Evolutionary conservation across 106 monocot species (phyloP).

Genomic region (Dendrobium chrysotoxum): DNA sequence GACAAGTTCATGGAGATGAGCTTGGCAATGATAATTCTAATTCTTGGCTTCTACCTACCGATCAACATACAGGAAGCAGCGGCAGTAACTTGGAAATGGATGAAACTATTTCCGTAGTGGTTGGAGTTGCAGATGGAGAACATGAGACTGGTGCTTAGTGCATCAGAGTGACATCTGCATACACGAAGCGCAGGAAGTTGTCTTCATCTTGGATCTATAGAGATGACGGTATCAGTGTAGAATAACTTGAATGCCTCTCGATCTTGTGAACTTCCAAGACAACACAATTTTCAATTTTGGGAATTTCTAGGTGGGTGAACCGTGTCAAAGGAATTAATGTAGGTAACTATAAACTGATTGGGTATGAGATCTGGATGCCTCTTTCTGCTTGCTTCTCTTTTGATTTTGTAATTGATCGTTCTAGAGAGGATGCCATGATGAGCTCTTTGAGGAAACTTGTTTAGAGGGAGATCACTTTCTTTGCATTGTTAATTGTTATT

Average conservation of each 20-base stretch:
- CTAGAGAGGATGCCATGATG: background rate
- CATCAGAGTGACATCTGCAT: background rate
- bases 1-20: background rate
- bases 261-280: background rate
- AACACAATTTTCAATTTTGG: no score
- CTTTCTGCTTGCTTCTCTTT: no score
- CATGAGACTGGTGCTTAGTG: background rate
- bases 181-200: background rate
- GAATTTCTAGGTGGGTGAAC: background rate
- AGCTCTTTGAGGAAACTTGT: background rate
- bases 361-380: background rate
- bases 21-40: background rate
- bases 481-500: background rate
- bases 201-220: no score
- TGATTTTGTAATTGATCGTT: background rate
- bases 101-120: background rate
- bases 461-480: background rate
- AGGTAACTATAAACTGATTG: background rate
- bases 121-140: background rate
- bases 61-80: slow-evolving; percentile 5
- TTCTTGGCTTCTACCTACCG: background rate
- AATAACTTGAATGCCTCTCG: no score
- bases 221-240: no score
- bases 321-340: background rate
- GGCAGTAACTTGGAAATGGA: background rate